These are phyloP conservation scores for Trichoderma harzianum DNA, from an alignment of 2,329 filamentous ascomycete species.

Conservation along the genomic window DNA sequence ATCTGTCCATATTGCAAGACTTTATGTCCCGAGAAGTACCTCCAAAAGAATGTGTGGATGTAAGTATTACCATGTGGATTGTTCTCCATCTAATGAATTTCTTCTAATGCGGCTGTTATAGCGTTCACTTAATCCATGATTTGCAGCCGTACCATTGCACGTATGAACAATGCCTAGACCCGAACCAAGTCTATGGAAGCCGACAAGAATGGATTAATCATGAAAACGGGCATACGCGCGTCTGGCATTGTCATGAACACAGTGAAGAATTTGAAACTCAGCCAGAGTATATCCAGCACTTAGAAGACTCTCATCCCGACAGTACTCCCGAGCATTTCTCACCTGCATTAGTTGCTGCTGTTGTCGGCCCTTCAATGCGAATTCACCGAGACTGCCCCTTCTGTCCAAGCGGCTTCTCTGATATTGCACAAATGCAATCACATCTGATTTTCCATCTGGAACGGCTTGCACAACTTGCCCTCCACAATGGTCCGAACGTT, in stretches of 20 bases:
- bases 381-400: not conserved
- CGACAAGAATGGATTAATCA: not conserved
- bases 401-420: not conserved
- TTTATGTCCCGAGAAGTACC: not conserved
- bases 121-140: not conserved
- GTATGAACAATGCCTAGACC: not conserved
- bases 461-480: not conserved
- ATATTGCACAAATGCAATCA: not conserved
- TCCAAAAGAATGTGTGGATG: not conserved
- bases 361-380: not conserved
- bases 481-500: not conserved
- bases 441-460: not conserved
- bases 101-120: not conserved
- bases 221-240: not conserved
- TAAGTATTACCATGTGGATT: not conserved
- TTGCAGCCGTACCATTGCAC: not conserved
- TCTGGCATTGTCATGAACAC: not conserved
- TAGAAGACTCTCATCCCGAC: not conserved
- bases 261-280: not conserved
- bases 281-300: not conserved
- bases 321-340: not conserved
- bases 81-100: not conserved
- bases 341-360: not conserved
- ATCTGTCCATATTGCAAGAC: not conserved
- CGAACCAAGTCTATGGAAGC: not conserved